Evolutionary conservation across 2,329 filamentous ascomycete genomes (phyloP).

Genomic region (Keithomyces neogunnii): DNA sequence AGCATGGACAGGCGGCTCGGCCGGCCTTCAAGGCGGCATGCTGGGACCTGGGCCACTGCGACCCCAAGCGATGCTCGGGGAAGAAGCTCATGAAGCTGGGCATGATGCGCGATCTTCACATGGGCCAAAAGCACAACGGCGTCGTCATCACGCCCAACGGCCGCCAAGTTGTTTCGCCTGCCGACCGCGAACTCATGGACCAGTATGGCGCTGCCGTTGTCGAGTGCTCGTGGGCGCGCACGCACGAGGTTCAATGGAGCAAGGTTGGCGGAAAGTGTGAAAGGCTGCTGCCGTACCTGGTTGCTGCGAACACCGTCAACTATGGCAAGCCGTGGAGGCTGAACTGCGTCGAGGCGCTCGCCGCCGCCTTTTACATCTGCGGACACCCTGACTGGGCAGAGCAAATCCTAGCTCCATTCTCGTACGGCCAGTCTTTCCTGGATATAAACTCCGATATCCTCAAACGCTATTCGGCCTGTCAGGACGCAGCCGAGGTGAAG

Average conservation of each 20-base stretch:
- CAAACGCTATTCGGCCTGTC: constrained; percentile 76
- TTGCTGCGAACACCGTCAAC: constrained; percentile 94
- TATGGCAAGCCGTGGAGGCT: constrained; percentile 92
- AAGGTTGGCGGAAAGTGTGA: constrained; percentile 93
- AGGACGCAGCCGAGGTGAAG: constrained; percentile 75
- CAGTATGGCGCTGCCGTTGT: constrained; percentile 91
- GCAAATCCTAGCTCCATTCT: constrained; percentile 73
- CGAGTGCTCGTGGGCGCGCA: constrained; percentile 93
- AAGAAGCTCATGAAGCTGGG: constrained; percentile 90
- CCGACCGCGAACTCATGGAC: constrained; percentile 73
- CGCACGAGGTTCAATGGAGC: constrained; percentile 81
- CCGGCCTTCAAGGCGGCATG: constrained; percentile 82
- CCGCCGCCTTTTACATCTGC: constrained; percentile 88
- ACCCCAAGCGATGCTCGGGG: constrained; percentile 91
- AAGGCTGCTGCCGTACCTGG: constrained; percentile 82
- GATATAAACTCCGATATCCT: constrained; percentile 81
- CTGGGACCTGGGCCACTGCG: constrained; percentile 97
- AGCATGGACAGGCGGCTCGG: constrained; percentile 20
- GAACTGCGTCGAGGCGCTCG: constrained; percentile 93
- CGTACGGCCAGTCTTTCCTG: constrained; percentile 80
- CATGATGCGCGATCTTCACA: constrained; percentile 83
- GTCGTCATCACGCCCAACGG: constrained; percentile 95
- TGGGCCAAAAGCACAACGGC: constrained; percentile 86
- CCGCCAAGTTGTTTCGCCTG: constrained; percentile 74
- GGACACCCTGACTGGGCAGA: constrained; percentile 87